Evolutionary conservation across 345 rosid genomes (phyloP).

Genomic region (Trapa incisa): DNA sequence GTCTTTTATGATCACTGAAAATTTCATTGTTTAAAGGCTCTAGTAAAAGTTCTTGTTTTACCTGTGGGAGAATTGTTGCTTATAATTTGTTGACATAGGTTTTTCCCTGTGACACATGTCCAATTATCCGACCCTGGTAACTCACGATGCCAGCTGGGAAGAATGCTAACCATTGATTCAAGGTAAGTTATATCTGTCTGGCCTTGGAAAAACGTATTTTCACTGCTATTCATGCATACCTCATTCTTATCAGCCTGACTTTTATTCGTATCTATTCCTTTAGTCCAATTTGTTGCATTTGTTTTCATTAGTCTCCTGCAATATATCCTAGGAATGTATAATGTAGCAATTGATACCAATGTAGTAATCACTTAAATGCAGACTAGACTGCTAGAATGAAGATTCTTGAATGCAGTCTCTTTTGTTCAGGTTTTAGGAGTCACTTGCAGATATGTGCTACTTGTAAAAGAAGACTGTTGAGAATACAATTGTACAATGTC

Average conservation of each 20-base stretch:
- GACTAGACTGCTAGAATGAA: no score
- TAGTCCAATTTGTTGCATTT: background rate
- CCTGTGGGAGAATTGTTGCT: background rate
- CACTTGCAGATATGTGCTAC: background rate
- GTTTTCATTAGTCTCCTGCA: background rate
- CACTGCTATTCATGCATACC: background rate
- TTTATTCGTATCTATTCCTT: background rate
- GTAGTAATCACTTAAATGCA: background rate
- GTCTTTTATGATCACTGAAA: background rate
- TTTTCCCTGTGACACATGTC: constrained; percentile 68
- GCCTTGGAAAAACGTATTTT: background rate
- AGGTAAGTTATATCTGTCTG: constrained; percentile 35
- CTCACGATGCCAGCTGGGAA: constrained; percentile 70
- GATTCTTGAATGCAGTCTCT: background rate
- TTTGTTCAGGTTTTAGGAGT: background rate
- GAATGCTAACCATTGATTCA: constrained; percentile 72
- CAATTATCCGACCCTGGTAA: constrained; percentile 79
- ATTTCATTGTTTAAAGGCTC: background rate
- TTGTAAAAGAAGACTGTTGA: background rate
- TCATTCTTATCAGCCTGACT: background rate
- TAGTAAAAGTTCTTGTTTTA: background rate
- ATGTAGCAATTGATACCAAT: background rate
- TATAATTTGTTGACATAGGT: constrained; percentile 42
- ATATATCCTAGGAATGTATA: background rate
- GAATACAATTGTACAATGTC: background rate